Percentiles rank a stretch among this genome's conserved stretches.
Conservation (phyloP, 2,329 filamentous ascomycete genomes). For the Fusarium veterinarium region DNA sequence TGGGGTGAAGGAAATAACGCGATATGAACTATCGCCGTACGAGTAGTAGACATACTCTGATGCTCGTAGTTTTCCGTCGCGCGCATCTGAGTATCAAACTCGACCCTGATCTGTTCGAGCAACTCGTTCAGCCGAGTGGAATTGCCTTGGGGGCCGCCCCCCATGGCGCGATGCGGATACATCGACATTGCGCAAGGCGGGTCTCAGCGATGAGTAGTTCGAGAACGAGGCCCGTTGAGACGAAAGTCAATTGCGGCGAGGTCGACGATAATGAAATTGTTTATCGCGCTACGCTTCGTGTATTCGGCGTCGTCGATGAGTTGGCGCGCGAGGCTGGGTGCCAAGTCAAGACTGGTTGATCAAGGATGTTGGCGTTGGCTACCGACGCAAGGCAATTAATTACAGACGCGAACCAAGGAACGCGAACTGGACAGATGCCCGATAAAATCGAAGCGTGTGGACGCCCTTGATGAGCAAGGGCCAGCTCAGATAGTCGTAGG, state of each 20-base stretch:
- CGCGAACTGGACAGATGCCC: conserved; percentile 8
- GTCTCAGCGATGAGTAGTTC: conserved; percentile 31
- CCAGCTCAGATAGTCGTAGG: conserved; percentile 3
- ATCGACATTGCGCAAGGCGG: conserved; percentile 69
- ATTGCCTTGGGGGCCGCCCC: conserved; percentile 70
- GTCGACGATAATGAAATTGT: conserved; percentile 1
- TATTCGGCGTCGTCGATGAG: conserved; percentile 20
- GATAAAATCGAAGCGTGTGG: conserved; percentile 1
- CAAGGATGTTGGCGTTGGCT: conserved; percentile 21
- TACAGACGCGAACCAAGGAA: conserved; percentile 33
- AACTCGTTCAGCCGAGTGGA: conserved; percentile 85
- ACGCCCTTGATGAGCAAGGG: conserved; percentile 14
- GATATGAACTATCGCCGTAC: conserved; percentile 1
- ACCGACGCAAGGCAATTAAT: conserved; percentile 26
- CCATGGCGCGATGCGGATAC: conserved; percentile 92
- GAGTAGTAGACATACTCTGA: conserved; percentile 76
- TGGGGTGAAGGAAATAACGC: conserved; percentile 19
- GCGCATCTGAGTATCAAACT: conserved; percentile 88
- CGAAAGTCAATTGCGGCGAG: conserved; percentile 1
- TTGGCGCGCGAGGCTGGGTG: conserved; percentile 39
- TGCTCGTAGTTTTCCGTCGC: conserved; percentile 90
- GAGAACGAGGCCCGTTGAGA: conserved; percentile 24
- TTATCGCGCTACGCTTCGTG: conserved; percentile 18
- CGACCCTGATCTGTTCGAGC: conserved; percentile 87
- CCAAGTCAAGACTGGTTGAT: conserved; percentile 11